Base-by-base conservation (phyloP, 2,329 filamentous ascomycete genomes). In the Penicillium rolfsii region DNA sequence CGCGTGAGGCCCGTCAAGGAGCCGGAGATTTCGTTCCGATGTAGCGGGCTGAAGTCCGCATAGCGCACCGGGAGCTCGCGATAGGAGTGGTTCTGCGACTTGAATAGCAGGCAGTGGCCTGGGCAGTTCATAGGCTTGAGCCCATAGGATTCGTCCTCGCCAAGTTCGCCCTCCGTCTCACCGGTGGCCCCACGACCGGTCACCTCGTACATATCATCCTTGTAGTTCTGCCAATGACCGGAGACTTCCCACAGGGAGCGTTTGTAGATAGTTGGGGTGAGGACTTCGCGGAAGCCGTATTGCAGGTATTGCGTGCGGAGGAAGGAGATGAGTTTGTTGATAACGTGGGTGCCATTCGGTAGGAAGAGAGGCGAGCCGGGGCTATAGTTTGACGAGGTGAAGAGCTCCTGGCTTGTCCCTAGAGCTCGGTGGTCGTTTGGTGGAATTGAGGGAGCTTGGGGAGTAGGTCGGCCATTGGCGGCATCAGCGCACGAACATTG, bases 121-220 rank as follows among this genome's bases (percentile, higher is more conserved):
- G 92, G 92, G 73, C 92, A 96, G 73, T 96, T 96, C 92, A 96
- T 96, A 14, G 92, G 92, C 76, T 96, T 96, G 67, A 96, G 80
- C 19, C 91, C 91, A 76, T 91, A 96, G 64, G 91, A 89, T 65
- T 89, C 87, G 63, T 90, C 86, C 62, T 88, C 85, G 22, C 81
- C 82, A 7, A 75, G 64, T 62, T 85, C 81, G 2, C 74, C 75
- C 5, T 77, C 77, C 36, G 64, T 79, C 49, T 79, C 72, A 3
- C 79, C 79, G 24, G 73, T 78, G 36, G 79, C 77, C n/a, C 81
- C 81, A 16, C 83, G 80, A 1, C 82, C 83, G 24, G 79, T 74
- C 50, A 96, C 92, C 57, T 90, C 88, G 76, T 93, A 96, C 93
- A 96, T 96, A 72, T 96, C 91, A 71, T 96, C 89, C 61, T 91